phyloP scores from a whole-genome alignment of 2,329 filamentous ascomycete species.

The Chrysoporthe austroafricana region DNA sequence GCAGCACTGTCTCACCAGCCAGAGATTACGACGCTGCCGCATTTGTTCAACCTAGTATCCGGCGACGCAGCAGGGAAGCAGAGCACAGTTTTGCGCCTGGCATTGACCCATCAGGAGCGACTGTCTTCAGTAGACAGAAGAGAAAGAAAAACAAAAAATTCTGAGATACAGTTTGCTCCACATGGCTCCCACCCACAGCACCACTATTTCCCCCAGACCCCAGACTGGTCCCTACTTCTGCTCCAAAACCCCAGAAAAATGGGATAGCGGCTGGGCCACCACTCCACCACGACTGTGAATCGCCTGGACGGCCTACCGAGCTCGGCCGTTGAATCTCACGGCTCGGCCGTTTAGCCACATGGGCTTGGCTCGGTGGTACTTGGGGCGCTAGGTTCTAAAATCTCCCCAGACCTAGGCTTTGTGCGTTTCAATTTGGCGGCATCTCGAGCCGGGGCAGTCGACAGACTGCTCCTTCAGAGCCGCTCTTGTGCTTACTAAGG shows the following conservation, averaged over 20 bases:
- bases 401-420: not conserved
- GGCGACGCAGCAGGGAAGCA: not conserved
- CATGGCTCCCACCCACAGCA: not conserved
- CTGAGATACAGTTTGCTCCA: not conserved
- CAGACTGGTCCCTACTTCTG: not conserved
- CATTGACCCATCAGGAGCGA: not conserved
- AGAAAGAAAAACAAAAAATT: not conserved
- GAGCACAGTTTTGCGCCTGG: not conserved
- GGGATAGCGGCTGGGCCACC: not conserved
- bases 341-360: not conserved
- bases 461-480: not conserved
- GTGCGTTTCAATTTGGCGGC: slow-evolving; percentile 1
- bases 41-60: too few species aligned
- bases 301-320: not conserved
- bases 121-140: too few species aligned
- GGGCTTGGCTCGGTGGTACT: slow-evolving; percentile 17
- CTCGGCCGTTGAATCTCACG: not conserved
- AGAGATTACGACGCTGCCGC: not conserved
- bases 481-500: not conserved
- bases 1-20: not conserved
- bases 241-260: slow-evolving; percentile 2
- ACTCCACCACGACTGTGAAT: not conserved
- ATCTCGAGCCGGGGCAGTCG: not conserved
- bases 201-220: slow-evolving; percentile 9
- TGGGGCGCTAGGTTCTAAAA: not conserved